Base-by-base conservation (phyloP, 2,329 filamentous ascomycete genomes). In the Cytospora piceae region DNA sequence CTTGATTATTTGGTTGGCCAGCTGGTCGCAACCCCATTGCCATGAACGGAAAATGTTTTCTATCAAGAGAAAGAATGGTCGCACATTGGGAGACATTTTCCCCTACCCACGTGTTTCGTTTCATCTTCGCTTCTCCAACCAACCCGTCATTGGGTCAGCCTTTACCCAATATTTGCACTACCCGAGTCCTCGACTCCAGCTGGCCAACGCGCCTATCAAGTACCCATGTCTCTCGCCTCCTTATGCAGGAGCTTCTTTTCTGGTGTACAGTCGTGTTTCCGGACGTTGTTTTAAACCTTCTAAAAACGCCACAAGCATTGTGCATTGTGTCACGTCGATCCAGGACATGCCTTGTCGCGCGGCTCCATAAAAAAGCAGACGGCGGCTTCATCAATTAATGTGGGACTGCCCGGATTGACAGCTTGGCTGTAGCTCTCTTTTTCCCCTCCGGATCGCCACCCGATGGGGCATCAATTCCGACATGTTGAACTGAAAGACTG, bases 261-360 rank as follows among this genome's bases (percentile, higher is more conserved):
- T 39, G 17, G 17, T 29, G 12, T 42, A 7, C 15, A 42, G 11
- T 20, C 20, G 39, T 46, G 20, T 46, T 22, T 49, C 46, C n/a
- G 3, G n/a, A 24, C 46, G 46, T 49, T 14, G 11, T 24, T 49
- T 49, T 49, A 49, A 49, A 14, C 46, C 46, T 49, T 9, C 24
- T 5, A 11, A 62, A 11, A 52, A 2, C 39, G 32, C 2, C 17
- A n/a, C 61, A 55, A 55, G 39, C 20, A 32, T 59, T 27, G 42
- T 49, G 46, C 46, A 49, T 49, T 14, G n/a, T 24, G 31, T 46
- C 39, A 46, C 56, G 55, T 64, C 52, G 31, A 46, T 54, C 29
- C 29, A 62, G 14, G 42, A 32, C 39, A 63, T 34, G 53, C 46
- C 58, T 65, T 62, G 63, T 65, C 63, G 58, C 63, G 63, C 63